Percentiles rank a stretch among this genome's conserved stretches.
Conservation (phyloP, 208 protist species). For the Leishmania guyanensis region DNA sequence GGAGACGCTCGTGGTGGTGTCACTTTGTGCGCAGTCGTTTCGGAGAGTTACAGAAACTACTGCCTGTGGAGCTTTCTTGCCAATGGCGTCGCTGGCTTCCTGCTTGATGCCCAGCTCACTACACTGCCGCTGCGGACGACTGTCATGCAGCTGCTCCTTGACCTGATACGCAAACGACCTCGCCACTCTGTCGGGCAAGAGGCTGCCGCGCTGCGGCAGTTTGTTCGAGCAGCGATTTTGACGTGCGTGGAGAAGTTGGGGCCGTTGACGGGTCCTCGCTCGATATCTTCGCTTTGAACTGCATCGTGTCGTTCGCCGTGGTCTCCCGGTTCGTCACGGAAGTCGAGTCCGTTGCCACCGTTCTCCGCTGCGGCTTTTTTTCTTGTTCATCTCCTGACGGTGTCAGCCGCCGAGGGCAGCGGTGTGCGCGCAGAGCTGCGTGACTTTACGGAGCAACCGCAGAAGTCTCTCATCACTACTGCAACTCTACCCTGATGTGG, state of each 20-base stretch:
- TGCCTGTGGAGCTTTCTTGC: slow-evolving; percentile 47
- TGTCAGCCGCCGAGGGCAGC: neutral
- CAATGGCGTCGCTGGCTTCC: slow-evolving; percentile 16
- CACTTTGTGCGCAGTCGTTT: slow-evolving; percentile 15
- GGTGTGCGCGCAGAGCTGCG: neutral
- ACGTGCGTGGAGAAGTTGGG: slow-evolving; percentile 13
- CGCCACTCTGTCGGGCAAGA: slow-evolving; percentile 35
- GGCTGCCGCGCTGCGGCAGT: slow-evolving; percentile 23
- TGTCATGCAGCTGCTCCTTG: slow-evolving; percentile 25
- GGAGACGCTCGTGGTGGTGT: neutral
- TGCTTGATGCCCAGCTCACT: slow-evolving; percentile 20
- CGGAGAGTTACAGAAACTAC: slow-evolving; percentile 32
- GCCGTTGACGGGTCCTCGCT: neutral
- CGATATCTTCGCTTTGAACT: slow-evolving; percentile 14
- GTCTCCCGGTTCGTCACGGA: slow-evolving; percentile 36
- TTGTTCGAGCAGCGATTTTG: slow-evolving; percentile 25
- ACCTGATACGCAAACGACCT: slow-evolving; percentile 43
- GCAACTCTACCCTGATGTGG: slow-evolving; percentile 47
- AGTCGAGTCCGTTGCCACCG: slow-evolving; percentile 27
- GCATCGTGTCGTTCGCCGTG: slow-evolving; percentile 32
- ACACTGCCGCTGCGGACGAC: slow-evolving; percentile 20
- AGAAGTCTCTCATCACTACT: slow-evolving; percentile 51
- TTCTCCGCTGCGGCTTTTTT: slow-evolving; percentile 40
- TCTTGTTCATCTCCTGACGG: slow-evolving; percentile 26
- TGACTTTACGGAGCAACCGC: slow-evolving; percentile 34